phyloP scores from a whole-genome alignment of 441 rosid genomes.

The Syzygium malaccense region DNA sequence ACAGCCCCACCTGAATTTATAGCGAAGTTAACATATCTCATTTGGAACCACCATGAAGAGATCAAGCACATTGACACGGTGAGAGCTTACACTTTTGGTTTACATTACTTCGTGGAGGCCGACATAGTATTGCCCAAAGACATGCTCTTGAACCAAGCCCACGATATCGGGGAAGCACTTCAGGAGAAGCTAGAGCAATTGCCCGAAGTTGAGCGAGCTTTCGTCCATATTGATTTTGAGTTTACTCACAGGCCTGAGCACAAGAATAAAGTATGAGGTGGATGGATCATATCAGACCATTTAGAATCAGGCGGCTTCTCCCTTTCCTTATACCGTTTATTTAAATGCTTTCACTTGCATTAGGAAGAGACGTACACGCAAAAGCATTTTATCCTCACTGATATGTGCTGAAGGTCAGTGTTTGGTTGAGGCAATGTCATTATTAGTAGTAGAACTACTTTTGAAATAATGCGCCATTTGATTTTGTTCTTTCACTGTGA shows the following conservation, averaged over 20 bases:
- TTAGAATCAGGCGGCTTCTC: not conserved
- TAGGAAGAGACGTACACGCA: not conserved
- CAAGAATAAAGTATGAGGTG: constrained; percentile 13
- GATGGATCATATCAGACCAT: not conserved
- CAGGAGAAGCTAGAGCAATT: constrained; percentile 68
- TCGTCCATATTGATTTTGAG: constrained; percentile 57
- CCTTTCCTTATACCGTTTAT: not conserved
- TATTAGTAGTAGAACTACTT: not conserved
- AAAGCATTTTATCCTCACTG: not conserved
- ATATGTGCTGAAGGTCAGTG: not conserved
- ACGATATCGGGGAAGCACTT: constrained; percentile 66
- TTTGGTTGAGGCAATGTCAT: not conserved
- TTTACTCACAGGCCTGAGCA: constrained; percentile 43
- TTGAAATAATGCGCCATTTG: not conserved
- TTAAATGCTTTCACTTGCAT: not conserved
- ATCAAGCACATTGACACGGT: constrained; percentile 66
- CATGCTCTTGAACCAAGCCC: constrained; percentile 49
- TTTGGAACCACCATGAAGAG: constrained; percentile 69
- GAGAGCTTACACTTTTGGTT: constrained; percentile 61
- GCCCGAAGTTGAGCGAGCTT: constrained; percentile 70
- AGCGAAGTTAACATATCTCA: constrained; percentile 52
- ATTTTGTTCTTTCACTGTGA: not conserved
- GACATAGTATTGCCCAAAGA: constrained; percentile 56
- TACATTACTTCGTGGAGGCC: constrained; percentile 61
- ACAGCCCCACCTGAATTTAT: constrained; percentile 62